Base-by-base conservation (phyloP, 331 rosid genomes). In the Dryas integrifolia region DNA sequence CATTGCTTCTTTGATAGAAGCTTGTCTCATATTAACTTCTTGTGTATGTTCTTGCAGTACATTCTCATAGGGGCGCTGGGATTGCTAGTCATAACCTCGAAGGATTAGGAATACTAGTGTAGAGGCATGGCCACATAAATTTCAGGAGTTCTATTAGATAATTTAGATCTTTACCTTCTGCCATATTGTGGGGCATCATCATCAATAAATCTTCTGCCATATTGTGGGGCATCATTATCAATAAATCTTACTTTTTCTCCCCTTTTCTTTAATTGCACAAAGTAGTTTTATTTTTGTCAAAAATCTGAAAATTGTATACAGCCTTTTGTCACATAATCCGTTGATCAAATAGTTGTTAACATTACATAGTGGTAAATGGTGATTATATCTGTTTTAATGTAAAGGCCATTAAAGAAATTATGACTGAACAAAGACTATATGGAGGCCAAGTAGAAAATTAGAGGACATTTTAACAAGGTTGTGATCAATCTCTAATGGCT, bases 21-120 rank as follows among this genome's bases (percentile, higher is more conserved):
- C 52, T 44, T 4, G 40, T 63, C 45, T n/a, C 24, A 39, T 14
- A 39, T 26, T 72, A 10, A 81, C 57, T 52, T 38, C 52, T 4
- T 77, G 4, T 55, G 60, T 66, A 6, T 68, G 43, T 72, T 50
- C 48, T 64, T 73, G 88, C 90, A 87, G 96, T 85, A 81, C 75
- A 49, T 87, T 43, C 65, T 85, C 35, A 41, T 83, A 7, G 92
- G 88, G 30, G 77, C 80, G 15, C 68, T 85, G 74, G 85, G 81
- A 58, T 65, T 87, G 79, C 79, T 89, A 74, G 59, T 76, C 47
- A 67, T 83, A 61, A 80, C 76, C 39, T 80, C 82, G 0, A 77
- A 83, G 63, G 88, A 83, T 49, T 83, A 74, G 75, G 13, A 30
- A 15, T 47, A 18, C 59, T 10, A 0, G 1, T 38, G 30, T 41